Percentiles rank a stretch among this genome's conserved stretches.
These are phyloP conservation scores for Linderina pennispora DNA, from an alignment of 192 early-diverging fungal species.

Conservation along the genomic window DNA sequence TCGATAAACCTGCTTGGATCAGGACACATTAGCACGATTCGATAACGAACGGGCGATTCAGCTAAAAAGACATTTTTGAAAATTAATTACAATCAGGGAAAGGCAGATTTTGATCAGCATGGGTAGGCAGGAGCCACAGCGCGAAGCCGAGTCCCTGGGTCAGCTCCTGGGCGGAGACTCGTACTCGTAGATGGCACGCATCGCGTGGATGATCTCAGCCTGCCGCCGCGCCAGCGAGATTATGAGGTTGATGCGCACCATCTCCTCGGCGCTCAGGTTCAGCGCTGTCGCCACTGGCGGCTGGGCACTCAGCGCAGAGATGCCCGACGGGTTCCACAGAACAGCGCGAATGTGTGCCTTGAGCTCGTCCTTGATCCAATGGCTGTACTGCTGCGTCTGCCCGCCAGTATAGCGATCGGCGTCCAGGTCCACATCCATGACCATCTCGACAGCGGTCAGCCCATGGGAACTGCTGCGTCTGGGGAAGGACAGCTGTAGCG, in stretches of 20 bases:
- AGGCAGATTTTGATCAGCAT: no score
- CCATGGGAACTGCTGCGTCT: neutral
- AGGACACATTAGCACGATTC: no score
- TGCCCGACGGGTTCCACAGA: conserved; percentile 17
- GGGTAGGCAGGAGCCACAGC: no score
- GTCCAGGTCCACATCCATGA: conserved; percentile 7
- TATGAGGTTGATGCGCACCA: conserved; percentile 37
- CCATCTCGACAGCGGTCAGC: neutral
- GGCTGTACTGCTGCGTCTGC: conserved; percentile 19
- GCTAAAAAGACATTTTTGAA: neutral
- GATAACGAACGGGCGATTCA: no score
- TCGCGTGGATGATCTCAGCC: conserved; percentile 38
- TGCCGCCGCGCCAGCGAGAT: conserved; percentile 38
- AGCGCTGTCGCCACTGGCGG: conserved; percentile 30
- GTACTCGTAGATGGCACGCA: conserved; percentile 39
- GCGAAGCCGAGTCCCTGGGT: no score
- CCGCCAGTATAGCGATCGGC: conserved; percentile 4
- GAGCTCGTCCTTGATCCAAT: conserved; percentile 35
- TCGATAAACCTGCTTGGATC: no score
- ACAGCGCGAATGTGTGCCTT: conserved; percentile 36
- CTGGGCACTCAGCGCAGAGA: conserved; percentile 21
- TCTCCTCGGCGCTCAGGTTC: conserved; percentile 34
- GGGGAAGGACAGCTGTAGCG: neutral
- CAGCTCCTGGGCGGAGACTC: no score
- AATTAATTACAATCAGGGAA: no score